A percentile compares a stretch with the other conserved stretches of the same genome.
These are phyloP conservation scores for Coccomyxa subellipsoidea DNA, from an alignment of 163 green algal species.

Conservation along the genomic window DNA sequence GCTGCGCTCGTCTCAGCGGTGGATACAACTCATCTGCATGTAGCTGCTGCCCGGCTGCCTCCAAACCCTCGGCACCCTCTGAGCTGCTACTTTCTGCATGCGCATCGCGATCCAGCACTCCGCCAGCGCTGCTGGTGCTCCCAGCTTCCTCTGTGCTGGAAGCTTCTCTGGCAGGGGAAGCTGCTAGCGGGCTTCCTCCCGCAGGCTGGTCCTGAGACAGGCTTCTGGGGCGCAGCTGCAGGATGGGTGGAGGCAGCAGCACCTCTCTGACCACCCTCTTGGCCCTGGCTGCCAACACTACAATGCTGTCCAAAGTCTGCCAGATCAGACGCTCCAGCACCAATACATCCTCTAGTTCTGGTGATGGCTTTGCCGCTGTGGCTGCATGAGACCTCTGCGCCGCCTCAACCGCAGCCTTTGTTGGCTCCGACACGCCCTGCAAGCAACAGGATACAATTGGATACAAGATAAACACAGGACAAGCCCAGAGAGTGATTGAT, in stretches of 20 bases:
- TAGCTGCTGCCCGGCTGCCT: neutral
- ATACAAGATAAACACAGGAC: no score
- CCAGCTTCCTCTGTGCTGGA: neutral
- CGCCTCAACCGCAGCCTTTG: neutral
- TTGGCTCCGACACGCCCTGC: neutral
- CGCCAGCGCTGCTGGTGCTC: neutral
- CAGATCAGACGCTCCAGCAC: neutral
- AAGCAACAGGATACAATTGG: no score
- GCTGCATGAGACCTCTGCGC: neutral
- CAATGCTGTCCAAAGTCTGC: neutral
- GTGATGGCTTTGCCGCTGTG: neutral
- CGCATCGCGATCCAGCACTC: neutral
- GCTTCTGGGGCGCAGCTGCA: neutral
- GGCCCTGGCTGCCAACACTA: neutral
- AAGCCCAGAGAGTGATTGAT: neutral
- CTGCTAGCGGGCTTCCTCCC: neutral
- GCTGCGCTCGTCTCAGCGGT: slow-evolving; percentile 22
- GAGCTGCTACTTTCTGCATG: neutral
- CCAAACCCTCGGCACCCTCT: neutral
- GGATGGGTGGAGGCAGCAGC: neutral
- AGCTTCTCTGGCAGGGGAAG: neutral
- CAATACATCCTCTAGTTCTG: neutral
- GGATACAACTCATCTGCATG: slow-evolving; percentile 13
- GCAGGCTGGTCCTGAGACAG: neutral
- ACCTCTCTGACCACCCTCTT: neutral